These are phyloP conservation scores for Pichia californica DNA, from an alignment of 805 yeast species.

Conservation along the genomic window DNA sequence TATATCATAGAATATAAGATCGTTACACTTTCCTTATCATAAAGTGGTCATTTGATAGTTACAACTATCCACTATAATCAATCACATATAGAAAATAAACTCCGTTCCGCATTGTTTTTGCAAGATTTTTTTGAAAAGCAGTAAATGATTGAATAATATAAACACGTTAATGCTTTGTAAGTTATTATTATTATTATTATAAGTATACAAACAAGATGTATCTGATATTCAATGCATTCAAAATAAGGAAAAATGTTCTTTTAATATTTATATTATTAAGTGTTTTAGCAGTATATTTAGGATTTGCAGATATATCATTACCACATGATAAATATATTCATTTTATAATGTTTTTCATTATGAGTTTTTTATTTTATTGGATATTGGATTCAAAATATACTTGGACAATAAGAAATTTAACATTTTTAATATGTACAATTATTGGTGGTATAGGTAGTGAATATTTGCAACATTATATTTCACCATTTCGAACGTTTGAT, in stretches of 20 bases:
- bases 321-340: slow-evolving; percentile 44
- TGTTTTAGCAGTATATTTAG: slow-evolving; percentile 33
- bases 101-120: too few relatives aligned
- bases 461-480: slow-evolving; percentile 36
- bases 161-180: too few relatives aligned
- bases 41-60: too few relatives aligned
- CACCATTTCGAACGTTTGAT: slow-evolving; percentile 42
- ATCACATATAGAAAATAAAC: too few relatives aligned
- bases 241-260: not conserved
- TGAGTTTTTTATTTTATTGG: slow-evolving; percentile 44
- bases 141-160: too few relatives aligned
- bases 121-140: too few relatives aligned
- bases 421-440: slow-evolving; percentile 37
- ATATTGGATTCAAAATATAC: slow-evolving; percentile 33
- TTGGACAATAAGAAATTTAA: slow-evolving; percentile 26
- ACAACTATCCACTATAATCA: too few relatives aligned
- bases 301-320: slow-evolving; percentile 43
- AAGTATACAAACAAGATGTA: too few relatives aligned
- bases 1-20: too few relatives aligned
- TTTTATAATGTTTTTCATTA: slow-evolving; percentile 36
- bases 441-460: slow-evolving; percentile 45
- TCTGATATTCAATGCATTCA: too few relatives aligned
- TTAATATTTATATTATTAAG: not conserved
- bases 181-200: too few relatives aligned
- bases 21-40: too few relatives aligned